A percentile compares a stretch with the other conserved stretches of the same genome.
Conservation (phyloP, 2,329 filamentous ascomycete species). For the Trichoderma koningiopsis region DNA sequence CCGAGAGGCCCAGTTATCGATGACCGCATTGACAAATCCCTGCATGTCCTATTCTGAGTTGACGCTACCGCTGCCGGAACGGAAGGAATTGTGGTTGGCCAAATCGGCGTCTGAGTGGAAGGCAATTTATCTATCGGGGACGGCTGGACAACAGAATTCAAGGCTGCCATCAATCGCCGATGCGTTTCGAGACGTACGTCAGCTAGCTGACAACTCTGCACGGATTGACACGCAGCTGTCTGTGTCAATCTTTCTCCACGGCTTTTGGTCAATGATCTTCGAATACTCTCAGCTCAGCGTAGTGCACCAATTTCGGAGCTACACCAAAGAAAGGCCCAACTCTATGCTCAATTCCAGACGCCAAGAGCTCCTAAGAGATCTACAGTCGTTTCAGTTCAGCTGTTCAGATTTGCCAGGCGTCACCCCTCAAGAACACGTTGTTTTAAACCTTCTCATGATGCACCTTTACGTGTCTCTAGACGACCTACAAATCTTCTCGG, state of each 20-base stretch:
- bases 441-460: slow-evolving; percentile 61
- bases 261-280: slow-evolving; percentile 65
- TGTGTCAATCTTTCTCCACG: slow-evolving; percentile 63
- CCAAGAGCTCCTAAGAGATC: slow-evolving; percentile 62
- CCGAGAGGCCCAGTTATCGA: slow-evolving; percentile 67
- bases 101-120: slow-evolving; percentile 67
- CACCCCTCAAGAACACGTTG: slow-evolving; percentile 49
- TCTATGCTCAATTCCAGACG: slow-evolving; percentile 58
- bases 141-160: slow-evolving; percentile 42
- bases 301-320: slow-evolving; percentile 51
- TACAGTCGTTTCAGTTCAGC: slow-evolving; percentile 51
- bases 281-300: slow-evolving; percentile 65
- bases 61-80: slow-evolving; percentile 64
- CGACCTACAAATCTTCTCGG: slow-evolving; percentile 68
- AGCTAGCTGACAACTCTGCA: slow-evolving; percentile 51
- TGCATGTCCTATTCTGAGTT: slow-evolving; percentile 71
- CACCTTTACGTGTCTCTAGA: slow-evolving; percentile 66
- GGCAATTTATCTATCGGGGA: slow-evolving; percentile 52
- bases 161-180: slow-evolving; percentile 57
- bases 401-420: slow-evolving; percentile 48
- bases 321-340: slow-evolving; percentile 47
- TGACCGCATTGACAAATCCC: slow-evolving; percentile 65
- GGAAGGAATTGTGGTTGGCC: slow-evolving; percentile 66
- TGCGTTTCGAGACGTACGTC: slow-evolving; percentile 57
- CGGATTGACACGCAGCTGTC: slow-evolving; percentile 60